Base-by-base conservation (phyloP, 2,329 filamentous ascomycete genomes). In the Fusarium circinatum region DNA sequence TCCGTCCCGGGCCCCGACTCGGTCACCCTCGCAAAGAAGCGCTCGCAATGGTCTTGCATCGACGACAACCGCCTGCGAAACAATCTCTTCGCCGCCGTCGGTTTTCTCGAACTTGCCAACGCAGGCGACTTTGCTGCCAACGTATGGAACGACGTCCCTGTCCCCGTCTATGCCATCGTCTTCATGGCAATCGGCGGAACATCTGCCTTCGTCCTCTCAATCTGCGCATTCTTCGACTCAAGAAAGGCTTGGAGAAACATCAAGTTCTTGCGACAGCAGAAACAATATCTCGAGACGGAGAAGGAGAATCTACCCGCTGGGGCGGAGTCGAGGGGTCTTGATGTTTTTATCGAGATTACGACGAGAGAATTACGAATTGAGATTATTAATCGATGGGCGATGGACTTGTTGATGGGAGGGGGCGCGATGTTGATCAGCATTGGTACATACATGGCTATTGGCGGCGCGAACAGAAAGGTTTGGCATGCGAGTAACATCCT, bases 111-210 rank as follows among this genome's bases (percentile, higher is more conserved):
- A 68, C 81, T 89, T 5, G 86, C 86, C 60, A 90, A 90, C 74
- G 86, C 87, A 0, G 84, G 84, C 5, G 88, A 90, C 72, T 89
- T 89, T 62, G 86, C 88, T 0, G 88, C 88, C 62, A 89, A 90
- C 62, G 84, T 89, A 3, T 90, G 86, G 86, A 89, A 90, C 70
- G 70, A 84, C 4, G 79, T 84, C 1, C 88, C 87, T 1, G 83
- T 88, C 0, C 88, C 88, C 1, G 71, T 76, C 3, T 85, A 85
- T 56, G 88, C 86, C 14, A 78, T 84, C 2, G 83, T 85, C 0
- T 79, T 89, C 9, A 89, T 90, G 88, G 87, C 81, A 0, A 79
- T 89, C 7, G 88, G 88, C 4, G 88, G 85, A 1, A 83, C 83
- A 0, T 69, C 85, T 5, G 87, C 88, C 0, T 79, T 87, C 1